A percentile compares a stretch with the other conserved stretches of the same genome.
Conservation (phyloP, 257 asterid species). For the Solanum pinnatisectum region DNA sequence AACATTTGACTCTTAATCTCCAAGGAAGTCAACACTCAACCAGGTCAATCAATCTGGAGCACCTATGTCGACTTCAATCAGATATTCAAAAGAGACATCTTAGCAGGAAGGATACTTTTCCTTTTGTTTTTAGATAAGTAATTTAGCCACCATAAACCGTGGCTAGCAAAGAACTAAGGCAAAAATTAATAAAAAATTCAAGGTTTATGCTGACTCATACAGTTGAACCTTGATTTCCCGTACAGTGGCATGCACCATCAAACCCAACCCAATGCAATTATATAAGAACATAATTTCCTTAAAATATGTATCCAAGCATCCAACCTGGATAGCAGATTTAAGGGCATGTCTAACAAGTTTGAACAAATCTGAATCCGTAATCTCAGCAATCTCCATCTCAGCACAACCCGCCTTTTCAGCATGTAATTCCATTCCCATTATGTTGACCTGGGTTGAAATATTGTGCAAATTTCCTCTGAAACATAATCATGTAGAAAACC, state of each 20-base stretch:
- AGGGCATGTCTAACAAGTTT: constrained; percentile 57
- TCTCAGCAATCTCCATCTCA: constrained; percentile 33
- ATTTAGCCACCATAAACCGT: background rate
- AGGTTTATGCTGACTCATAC: background rate
- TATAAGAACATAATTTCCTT: background rate
- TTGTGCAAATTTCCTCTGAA: background rate
- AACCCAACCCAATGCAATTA: background rate
- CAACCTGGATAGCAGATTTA: constrained; percentile 50
- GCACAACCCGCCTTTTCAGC: constrained; percentile 12
- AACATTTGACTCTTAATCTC: background rate
- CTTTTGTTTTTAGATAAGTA: background rate
- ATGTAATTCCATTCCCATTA: constrained; percentile 40
- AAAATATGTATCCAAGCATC: background rate
- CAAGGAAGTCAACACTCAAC: background rate
- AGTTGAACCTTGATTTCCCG: background rate
- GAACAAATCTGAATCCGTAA: constrained; percentile 52
- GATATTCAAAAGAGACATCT: background rate
- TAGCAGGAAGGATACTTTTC: background rate
- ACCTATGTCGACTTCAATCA: background rate
- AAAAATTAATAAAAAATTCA: background rate
- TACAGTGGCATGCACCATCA: background rate
- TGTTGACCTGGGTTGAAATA: background rate
- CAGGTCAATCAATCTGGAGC: background rate
- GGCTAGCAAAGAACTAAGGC: background rate
- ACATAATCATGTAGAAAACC: background rate